Conservation (phyloP, 345 rosid species). For the Cardamine resedifolia region DNA sequence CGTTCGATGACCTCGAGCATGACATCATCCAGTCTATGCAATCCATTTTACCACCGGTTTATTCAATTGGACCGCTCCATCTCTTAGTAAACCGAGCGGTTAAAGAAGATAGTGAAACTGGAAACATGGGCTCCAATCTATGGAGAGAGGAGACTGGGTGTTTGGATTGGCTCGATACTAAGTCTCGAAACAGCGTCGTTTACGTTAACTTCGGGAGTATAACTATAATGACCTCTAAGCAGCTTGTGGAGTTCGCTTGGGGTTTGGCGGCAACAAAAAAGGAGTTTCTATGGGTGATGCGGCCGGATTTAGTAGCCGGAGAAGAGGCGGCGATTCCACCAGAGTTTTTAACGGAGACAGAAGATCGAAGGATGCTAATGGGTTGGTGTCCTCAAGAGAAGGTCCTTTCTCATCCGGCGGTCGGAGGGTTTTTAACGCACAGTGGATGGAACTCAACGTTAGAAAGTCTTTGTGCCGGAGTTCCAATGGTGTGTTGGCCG, state of each 20-base stretch:
- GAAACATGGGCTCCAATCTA: constrained; percentile 21
- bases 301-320: constrained; percentile 54
- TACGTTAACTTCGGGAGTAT: constrained; percentile 67
- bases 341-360: constrained; percentile 41
- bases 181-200: constrained; percentile 36
- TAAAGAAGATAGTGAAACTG: background rate
- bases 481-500: constrained; percentile 61
- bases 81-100: background rate
- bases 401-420: constrained; percentile 49
- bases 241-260: constrained; percentile 57
- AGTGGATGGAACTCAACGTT: constrained; percentile 65
- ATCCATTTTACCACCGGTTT: constrained; percentile 26
- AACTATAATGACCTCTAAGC: constrained; percentile 43
- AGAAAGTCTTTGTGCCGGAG: constrained; percentile 47
- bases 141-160: constrained; percentile 55
- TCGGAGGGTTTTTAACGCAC: constrained; percentile 57
- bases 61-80: constrained; percentile 23
- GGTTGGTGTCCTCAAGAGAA: constrained; percentile 59
- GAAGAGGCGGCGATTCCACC: constrained; percentile 43
- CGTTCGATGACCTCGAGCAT: constrained; percentile 38
- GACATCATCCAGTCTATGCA: constrained; percentile 31
- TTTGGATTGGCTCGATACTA: constrained; percentile 48
- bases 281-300: constrained; percentile 52
- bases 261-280: constrained; percentile 55
- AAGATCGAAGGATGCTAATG: constrained; percentile 39